Base-by-base conservation (phyloP, 306 rosid genomes). In the Prosopis cineraria region DNA sequence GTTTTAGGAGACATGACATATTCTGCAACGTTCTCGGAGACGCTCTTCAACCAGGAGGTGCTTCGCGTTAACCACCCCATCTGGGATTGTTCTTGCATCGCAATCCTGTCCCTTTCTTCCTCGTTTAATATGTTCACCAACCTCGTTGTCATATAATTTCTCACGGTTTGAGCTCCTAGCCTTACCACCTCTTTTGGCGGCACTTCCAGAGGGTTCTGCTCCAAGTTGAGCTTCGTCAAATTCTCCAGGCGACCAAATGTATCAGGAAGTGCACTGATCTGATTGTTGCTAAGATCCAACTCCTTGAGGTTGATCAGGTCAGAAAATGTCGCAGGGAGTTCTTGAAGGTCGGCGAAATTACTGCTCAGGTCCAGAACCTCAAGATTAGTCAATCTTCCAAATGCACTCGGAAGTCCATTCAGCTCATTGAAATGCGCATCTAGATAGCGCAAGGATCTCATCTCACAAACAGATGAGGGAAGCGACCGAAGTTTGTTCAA, bases 401-500 rank as follows among this genome's bases (percentile, higher is more conserved):
- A 82, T 3, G 90, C 89, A 10, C 73, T 40, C 5, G 99, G 99
- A 85, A 96, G 93, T 80, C 97, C 93, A 24, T 85, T 87, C 66
- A 93, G 89, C 88, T 96, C 97, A 55, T 95, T 95, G 78, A 96
- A 91, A 84, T 91, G 99, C 71, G 98, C 97, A 89, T 96, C 99
- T 79, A 96, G 81, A 78, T 62, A 83, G 82, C 86, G 83, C 80
- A 96, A 47, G 40, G 99, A 90, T 75, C 77, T 88, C 93, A 96
- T 80, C 84, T 90, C 97, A 72, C 97, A 93, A 22, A 96, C 56
- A 48, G 99, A 96, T 45, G 97, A 79, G 34, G 99, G 99, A 74
- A 96, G 82, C 34, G 90, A 91, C 8, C 96, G 97, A 37, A 96
- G 81, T 82, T 96, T 96, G 90, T 96, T 96, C 64, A 93, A 78